Evolutionary conservation across 345 rosid genomes (phyloP).

Genomic region (Psidium friedrichsthalianum): DNA sequence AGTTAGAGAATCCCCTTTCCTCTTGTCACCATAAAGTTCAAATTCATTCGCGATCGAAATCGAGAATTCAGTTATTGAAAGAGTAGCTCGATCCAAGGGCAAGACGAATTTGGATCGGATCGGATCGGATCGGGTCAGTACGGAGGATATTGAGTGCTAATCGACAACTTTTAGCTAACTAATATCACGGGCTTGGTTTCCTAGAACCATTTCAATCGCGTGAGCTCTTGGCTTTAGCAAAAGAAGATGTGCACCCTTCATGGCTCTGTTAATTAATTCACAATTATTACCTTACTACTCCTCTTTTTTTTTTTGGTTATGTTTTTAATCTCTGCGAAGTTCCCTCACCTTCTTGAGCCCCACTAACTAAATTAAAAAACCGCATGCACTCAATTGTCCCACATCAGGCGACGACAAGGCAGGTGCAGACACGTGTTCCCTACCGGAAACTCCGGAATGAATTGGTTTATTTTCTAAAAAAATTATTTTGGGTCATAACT

Average conservation of each 20-base stretch:
- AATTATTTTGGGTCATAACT: background rate
- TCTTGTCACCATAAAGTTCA: background rate
- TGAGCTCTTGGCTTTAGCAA: background rate
- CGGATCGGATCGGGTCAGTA: fast-evolving
- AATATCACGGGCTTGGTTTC: background rate
- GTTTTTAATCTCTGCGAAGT: background rate
- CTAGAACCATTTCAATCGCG: background rate
- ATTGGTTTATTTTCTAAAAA: background rate
- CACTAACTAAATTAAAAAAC: background rate
- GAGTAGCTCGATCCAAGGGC: fast-evolving
- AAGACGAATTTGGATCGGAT: background rate
- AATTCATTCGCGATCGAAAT: background rate
- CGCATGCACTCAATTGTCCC: background rate
- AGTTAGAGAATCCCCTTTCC: background rate
- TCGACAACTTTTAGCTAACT: background rate
- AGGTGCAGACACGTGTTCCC: fast-evolving
- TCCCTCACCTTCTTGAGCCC: fast-evolving
- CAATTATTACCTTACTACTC: background rate
- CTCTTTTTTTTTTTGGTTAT: too few relatives aligned
- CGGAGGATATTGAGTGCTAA: background rate
- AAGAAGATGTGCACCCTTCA: background rate
- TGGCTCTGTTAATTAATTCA: background rate
- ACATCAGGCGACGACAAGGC: fast-evolving
- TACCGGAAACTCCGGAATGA: background rate
- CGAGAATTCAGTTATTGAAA: background rate